Base-by-base conservation (phyloP, 495 filamentous ascomycete genomes). In the Pseudomonodictys pantanalensis region DNA sequence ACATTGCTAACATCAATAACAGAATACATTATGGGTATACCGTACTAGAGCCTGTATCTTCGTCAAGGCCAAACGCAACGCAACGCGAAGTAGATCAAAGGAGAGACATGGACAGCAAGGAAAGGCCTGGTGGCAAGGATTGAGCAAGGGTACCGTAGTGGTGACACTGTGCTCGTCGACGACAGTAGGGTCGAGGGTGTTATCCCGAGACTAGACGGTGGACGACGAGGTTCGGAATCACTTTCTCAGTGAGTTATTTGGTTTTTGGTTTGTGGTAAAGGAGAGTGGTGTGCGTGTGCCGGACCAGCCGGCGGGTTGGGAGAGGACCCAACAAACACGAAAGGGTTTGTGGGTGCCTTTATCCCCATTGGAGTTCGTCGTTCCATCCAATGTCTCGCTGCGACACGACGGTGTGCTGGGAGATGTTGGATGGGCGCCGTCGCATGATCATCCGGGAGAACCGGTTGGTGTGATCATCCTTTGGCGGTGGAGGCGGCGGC, bases 11-110 rank as follows among this genome's bases (percentile, higher is more conserved):
- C 46, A 58, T 39, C 25, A 41, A 42, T 22, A 39, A 52, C 38
- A 15, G 38, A 53, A 62, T 51, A 62, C 52, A 56, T 63, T 63
- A 63, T 63, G 60, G 60, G 60, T 63, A 63, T 63, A 63, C 60
- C 53, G 20, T 52, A 56, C 30, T 30, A 20, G 24, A 32, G 20
- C 44, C 47, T 29, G 39, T 32, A 32, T 41, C 32, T 41, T 18
- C 15, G 12, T 47, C 15, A 22, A 26, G 20, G 59, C 51, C 35
- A 56, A 42, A 56, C 17, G n/a, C 15, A 42, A 38, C 10, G 2
- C 18, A 47, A 47, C 43, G n/a, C n/a, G n/a, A n/a, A n/a, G n/a
- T n/a, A n/a, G n/a, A n/a, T n/a, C n/a, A n/a, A n/a, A n/a, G n/a
- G n/a, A n/a, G n/a, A n/a, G 43, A 28, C 43, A 22, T 47, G 2